Evolutionary conservation across 2,329 filamentous ascomycete genomes (phyloP), one percentile per base, ranked within the genome.

Genomic region (Colletotrichum spaethianum): DNA sequence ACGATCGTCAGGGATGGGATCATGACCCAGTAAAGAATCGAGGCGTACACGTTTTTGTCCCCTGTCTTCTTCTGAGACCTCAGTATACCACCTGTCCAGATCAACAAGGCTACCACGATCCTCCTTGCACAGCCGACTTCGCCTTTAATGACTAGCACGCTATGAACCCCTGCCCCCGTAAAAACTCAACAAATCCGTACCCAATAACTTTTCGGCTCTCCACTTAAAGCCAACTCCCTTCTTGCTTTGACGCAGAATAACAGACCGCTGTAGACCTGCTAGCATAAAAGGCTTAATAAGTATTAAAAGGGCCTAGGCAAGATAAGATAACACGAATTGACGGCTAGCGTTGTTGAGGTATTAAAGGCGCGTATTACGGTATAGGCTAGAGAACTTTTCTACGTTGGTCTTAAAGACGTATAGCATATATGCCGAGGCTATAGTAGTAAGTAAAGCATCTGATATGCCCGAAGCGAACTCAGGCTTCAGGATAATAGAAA

Each of bases 381-480:
- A 40, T n/a, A 59, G 33, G 38, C 38, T n/a, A n/a, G 55, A 59
- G 38, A 59, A 59, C 55, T 59, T 36, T 38, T 42, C 55, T 20
- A 42, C 23, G 18, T 59, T 59, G 55, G 55, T 11, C 4, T 36
- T 36, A 18, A 59, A 59, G 55, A 59, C 55, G 20, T 59, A 36
- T 36, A 59, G 33, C 55, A 59, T 20, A 26, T 59, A 59, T 16
- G 44, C 44, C 23, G 44, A n/a, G n/a, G n/a, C 44, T 26, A n/a
- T 7, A 48, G 44, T 48, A 9, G 44, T 48, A n/a, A 9, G 23
- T 26, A 7, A 48, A 7, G 44, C 23, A n/a, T 48, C 44, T 26
- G 44, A 48, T 20, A 48, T 48, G 44, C 20, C n/a, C n/a, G 44
- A 48, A 26, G 44, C 44, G 8, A 48, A 48, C 44, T 48, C n/a